Conservation (phyloP, 495 filamentous ascomycete genomes). For the Neurospora intermedia region DNA sequence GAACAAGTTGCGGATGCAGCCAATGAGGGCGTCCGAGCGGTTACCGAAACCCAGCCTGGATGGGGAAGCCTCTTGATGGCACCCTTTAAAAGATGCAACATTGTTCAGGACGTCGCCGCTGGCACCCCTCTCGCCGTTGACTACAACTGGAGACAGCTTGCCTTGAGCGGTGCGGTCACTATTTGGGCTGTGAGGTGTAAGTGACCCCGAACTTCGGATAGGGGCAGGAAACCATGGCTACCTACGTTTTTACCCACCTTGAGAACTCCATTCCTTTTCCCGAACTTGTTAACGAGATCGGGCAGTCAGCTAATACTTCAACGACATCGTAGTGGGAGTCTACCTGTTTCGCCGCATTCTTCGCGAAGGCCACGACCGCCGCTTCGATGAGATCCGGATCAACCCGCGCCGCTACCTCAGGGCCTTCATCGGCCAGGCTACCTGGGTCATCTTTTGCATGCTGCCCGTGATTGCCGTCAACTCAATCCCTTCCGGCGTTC, state of each 20-base stretch:
- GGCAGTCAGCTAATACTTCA: not conserved
- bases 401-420: slow-evolving; percentile 40
- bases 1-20: slow-evolving; percentile 18
- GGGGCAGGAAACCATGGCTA: not conserved
- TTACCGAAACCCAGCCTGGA: not conserved
- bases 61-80: not conserved
- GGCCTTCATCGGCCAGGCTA: slow-evolving; percentile 49
- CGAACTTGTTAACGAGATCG: not conserved
- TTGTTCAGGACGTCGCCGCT: slow-evolving; percentile 17
- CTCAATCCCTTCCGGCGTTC: slow-evolving; percentile 41
- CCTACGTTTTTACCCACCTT: not conserved
- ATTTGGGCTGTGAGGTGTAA: slow-evolving; percentile 49
- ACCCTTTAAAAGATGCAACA: not conserved
- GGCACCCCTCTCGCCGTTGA: slow-evolving; percentile 34
- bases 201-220: slow-evolving; percentile 4
- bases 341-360: slow-evolving; percentile 49
- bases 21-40: not conserved
- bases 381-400: slow-evolving; percentile 49
- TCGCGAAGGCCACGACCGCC: slow-evolving; percentile 43
- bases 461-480: slow-evolving; percentile 52
- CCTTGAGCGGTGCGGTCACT: slow-evolving; percentile 42
- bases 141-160: slow-evolving; percentile 53
- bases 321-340: slow-evolving; percentile 37
- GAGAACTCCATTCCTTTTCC: not conserved
- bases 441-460: slow-evolving; percentile 51